These are phyloP conservation scores for Eucalyptus rudis DNA, from an alignment of 345 rosid species.

Conservation along the genomic window DNA sequence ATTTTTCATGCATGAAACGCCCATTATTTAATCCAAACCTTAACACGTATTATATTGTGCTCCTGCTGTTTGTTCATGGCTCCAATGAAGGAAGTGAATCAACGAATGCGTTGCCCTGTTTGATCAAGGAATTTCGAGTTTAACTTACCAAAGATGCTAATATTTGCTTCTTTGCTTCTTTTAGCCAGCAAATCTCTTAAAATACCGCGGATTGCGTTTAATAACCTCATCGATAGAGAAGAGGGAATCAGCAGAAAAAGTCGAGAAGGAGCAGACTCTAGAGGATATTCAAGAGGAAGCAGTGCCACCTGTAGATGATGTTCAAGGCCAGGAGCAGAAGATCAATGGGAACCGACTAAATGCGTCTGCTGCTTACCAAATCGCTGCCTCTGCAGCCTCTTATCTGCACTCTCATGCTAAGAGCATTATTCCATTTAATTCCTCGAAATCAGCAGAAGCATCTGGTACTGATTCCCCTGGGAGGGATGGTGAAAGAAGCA, in stretches of 20 bases:
- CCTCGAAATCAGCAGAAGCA: slow-evolving; percentile 8
- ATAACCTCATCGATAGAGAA: slow-evolving; percentile 76
- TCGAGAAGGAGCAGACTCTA: slow-evolving; percentile 16
- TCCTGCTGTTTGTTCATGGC: not conserved
- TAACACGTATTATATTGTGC: not conserved
- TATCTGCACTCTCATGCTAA: slow-evolving; percentile 65
- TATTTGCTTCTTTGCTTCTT: not conserved
- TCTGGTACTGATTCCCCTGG: not conserved
- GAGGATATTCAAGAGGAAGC: slow-evolving; percentile 25
- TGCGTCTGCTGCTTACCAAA: slow-evolving; percentile 62
- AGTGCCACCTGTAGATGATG: slow-evolving; percentile 5
- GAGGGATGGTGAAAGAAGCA: not conserved
- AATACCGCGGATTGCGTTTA: slow-evolving; percentile 40
- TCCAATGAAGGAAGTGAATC: not conserved
- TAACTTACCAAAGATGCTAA: not conserved
- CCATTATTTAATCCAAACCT: not conserved
- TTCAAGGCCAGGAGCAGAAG: slow-evolving; percentile 13
- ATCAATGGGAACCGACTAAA: slow-evolving; percentile 21
- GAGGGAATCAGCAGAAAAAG: slow-evolving; percentile 32
- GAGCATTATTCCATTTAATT: slow-evolving; percentile 48
- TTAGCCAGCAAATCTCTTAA: slow-evolving; percentile 59
- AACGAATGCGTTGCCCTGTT: not conserved
- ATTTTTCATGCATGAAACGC: not conserved
- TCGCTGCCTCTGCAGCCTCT: slow-evolving; percentile 83
- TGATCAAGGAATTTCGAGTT: not conserved